A percentile compares a stretch with the other conserved stretches of the same genome.
Evolutionary conservation across 768 basidiomycete genomes (phyloP).

Genomic region (Chalciporus pseudorubinellus): DNA sequence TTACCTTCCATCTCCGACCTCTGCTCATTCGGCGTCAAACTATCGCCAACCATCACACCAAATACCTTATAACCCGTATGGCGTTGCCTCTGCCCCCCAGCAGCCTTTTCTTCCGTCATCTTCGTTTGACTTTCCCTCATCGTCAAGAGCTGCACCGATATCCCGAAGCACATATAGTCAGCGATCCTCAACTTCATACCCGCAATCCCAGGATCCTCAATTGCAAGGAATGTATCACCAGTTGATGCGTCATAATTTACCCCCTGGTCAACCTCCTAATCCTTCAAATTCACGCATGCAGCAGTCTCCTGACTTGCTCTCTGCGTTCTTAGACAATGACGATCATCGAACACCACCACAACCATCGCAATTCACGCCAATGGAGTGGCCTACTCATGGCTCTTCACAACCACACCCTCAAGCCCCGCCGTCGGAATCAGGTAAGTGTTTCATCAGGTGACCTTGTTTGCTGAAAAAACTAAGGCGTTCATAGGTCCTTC

Average conservation of each 20-base stretch:
- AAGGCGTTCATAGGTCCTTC: conserved; percentile 19
- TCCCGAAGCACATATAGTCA: conserved; percentile 26
- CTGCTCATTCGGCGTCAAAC: conserved; percentile 24
- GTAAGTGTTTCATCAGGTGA: conserved; percentile 7
- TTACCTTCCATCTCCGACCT: conserved; percentile 33
- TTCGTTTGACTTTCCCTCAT: conserved; percentile 31
- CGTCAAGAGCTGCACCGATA: conserved; percentile 23
- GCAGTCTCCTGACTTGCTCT: conserved; percentile 28
- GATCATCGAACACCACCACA: conserved; percentile 24
- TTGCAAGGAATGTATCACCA: conserved; percentile 32
- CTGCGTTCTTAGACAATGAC: conserved; percentile 29
- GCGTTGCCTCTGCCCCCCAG: conserved; percentile 19
- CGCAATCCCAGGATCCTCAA: conserved; percentile 31
- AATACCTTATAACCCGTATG: conserved; percentile 24
- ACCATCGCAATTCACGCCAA: conserved; percentile 23
- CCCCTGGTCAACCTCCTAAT: conserved; percentile 18
- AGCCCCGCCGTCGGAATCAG: conserved; percentile 19
- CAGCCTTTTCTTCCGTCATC: conserved; percentile 24
- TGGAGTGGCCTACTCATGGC: conserved; percentile 36
- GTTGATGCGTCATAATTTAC: conserved; percentile 28
- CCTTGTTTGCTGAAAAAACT: neutral
- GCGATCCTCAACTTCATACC: conserved; percentile 24
- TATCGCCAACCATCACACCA: conserved; percentile 32
- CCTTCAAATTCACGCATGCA: conserved; percentile 21
- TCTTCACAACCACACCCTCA: conserved; percentile 22